A percentile compares a stretch with the other conserved stretches of the same genome.
Conservation (phyloP, 106 monocot genomes). For the Cymbidium sinense region DNA sequence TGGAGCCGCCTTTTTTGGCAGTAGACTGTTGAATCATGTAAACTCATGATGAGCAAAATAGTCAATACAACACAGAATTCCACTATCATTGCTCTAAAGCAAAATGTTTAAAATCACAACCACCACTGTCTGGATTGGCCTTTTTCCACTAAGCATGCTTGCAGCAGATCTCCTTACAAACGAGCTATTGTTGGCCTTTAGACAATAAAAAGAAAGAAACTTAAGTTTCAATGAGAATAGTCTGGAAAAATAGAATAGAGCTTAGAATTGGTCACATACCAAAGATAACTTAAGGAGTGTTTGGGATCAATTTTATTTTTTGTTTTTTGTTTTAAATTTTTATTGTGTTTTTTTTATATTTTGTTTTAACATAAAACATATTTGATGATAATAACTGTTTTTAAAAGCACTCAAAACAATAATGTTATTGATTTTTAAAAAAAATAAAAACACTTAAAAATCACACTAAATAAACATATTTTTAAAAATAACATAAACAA, state of each 20-base stretch:
- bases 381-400: no score
- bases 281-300: background rate
- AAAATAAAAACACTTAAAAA: no score
- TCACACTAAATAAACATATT: no score
- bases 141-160: slow-evolving; percentile 99
- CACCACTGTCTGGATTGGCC: slow-evolving; percentile 57
- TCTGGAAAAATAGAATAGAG: no score
- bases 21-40: slow-evolving; percentile 28
- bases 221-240: no score
- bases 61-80: background rate
- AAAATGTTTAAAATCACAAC: slow-evolving; percentile 9
- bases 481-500: no score
- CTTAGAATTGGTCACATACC: background rate
- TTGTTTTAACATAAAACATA: no score
- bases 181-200: slow-evolving; percentile 40
- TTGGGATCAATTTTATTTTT: no score
- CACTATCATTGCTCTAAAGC: background rate
- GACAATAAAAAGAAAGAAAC: slow-evolving; percentile 2
- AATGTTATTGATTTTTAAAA: no score
- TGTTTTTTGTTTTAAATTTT: no score
- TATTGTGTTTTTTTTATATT: no score
- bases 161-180: slow-evolving; percentile 82
- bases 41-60: background rate
- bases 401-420: no score
- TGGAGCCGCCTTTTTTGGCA: slow-evolving; percentile 47